These are phyloP conservation scores for Gossypium armourianum DNA, from an alignment of 441 rosid species.

Conservation along the genomic window DNA sequence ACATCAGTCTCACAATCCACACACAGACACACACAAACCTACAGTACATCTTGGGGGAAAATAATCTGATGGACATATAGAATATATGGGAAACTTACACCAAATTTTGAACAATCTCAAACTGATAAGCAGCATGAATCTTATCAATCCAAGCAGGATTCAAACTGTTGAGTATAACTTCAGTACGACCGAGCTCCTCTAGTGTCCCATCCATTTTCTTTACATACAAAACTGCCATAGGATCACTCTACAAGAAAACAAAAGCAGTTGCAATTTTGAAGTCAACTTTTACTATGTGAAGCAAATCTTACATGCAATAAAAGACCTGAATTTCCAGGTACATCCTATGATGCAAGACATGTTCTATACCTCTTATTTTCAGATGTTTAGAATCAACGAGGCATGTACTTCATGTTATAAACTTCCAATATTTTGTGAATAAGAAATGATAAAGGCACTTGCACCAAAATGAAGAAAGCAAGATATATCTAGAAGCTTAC, in stretches of 20 bases:
- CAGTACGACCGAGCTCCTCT: conserved; percentile 76
- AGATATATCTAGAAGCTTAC: conserved; percentile 22
- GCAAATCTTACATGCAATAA: not conserved
- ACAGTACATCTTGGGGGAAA: not conserved
- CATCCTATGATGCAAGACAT: not conserved
- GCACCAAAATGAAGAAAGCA: not conserved
- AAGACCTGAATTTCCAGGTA: not conserved
- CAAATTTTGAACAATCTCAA: conserved; percentile 62
- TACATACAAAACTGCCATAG: conserved; percentile 52
- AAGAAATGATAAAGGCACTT: not conserved
- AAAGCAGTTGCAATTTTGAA: conserved; percentile 1
- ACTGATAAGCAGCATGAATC: conserved; percentile 54
- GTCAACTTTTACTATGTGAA: not conserved
- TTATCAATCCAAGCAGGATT: conserved; percentile 70
- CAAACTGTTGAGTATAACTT: conserved; percentile 54
- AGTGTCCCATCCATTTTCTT: conserved; percentile 53
- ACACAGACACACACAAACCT: not conserved
- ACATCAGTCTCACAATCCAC: not conserved
- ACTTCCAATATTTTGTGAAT: not conserved
- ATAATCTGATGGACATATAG: not conserved
- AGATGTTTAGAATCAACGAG: not conserved
- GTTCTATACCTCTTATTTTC: not conserved
- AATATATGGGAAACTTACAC: conserved; percentile 34
- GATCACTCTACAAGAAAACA: conserved; percentile 57
- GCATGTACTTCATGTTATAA: not conserved